phyloP scores from a whole-genome alignment of 441 rosid genomes.

The California macrophylla region DNA sequence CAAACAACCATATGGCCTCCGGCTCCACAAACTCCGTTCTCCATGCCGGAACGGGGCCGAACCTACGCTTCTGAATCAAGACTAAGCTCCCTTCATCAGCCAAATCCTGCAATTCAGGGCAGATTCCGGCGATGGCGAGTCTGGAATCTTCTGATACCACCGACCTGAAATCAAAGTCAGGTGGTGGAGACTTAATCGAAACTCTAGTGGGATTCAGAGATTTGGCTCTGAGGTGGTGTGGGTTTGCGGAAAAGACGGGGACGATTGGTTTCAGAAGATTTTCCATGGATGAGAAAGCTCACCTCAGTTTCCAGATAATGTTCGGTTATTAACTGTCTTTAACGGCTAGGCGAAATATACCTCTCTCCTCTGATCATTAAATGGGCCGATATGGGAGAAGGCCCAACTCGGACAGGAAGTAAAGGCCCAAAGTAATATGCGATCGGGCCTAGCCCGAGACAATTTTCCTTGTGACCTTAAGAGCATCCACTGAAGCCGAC shows the following conservation, averaged over 20 bases:
- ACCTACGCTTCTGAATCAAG: slow-evolving; percentile 44
- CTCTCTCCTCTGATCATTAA: too few species aligned
- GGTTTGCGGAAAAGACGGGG: slow-evolving; percentile 28
- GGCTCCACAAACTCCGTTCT: slow-evolving; percentile 67
- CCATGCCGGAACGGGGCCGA: slow-evolving; percentile 73
- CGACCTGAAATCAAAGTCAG: slow-evolving; percentile 59
- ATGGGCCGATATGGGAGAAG: too few species aligned
- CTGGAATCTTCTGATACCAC: slow-evolving; percentile 41
- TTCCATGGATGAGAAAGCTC: slow-evolving; percentile 36
- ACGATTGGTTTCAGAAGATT: slow-evolving; percentile 32
- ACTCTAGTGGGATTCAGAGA: slow-evolving; percentile 32
- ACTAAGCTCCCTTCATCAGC: slow-evolving; percentile 51
- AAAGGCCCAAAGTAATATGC: too few species aligned
- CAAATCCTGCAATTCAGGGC: slow-evolving; percentile 52
- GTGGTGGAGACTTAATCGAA: slow-evolving; percentile 55
- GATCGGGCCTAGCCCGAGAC: too few species aligned
- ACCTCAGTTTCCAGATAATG: background rate
- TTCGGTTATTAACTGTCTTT: background rate
- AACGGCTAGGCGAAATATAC: background rate
- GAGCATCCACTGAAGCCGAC: too few species aligned
- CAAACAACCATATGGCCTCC: slow-evolving; percentile 64
- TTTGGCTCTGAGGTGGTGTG: slow-evolving; percentile 20
- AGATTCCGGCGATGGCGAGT: slow-evolving; percentile 36
- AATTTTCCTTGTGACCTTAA: too few species aligned
- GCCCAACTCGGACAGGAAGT: too few species aligned